Evolutionary conservation across 73 alveolate species (phyloP).

Genomic region (Paramecium bursaria): DNA sequence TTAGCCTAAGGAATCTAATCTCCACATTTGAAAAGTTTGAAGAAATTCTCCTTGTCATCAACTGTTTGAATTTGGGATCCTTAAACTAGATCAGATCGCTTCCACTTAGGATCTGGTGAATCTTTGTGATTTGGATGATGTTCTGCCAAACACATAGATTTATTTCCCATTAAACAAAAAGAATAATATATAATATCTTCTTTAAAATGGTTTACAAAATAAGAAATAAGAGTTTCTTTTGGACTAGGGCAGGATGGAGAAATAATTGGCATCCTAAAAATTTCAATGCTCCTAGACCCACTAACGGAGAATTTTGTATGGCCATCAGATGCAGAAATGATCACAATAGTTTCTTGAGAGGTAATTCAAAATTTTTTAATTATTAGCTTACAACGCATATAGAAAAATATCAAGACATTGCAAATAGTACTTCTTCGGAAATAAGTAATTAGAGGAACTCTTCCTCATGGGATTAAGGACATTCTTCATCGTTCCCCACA

Average conservation of each 20-base stretch:
- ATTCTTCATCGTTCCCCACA: slow-evolving; percentile 67
- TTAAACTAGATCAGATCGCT: too few species aligned
- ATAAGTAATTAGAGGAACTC: slow-evolving; percentile 68
- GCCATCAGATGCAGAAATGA: slow-evolving; percentile 71
- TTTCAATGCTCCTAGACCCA: slow-evolving; percentile 73
- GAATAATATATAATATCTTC: neutral
- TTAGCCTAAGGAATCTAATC: neutral
- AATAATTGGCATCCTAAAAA: slow-evolving; percentile 73
- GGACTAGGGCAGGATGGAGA: slow-evolving; percentile 76
- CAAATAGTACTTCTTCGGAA: slow-evolving; percentile 67
- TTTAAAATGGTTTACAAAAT: slow-evolving; percentile 68
- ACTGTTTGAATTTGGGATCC: too few species aligned
- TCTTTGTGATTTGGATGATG: too few species aligned
- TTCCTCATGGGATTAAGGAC: slow-evolving; percentile 70
- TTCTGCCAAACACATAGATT: too few species aligned
- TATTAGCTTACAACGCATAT: slow-evolving; percentile 58
- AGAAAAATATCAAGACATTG: slow-evolving; percentile 72
- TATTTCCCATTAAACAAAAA: too few species aligned
- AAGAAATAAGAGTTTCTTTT: slow-evolving; percentile 68
- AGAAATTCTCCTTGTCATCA: too few species aligned
- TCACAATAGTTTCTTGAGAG: slow-evolving; percentile 69
- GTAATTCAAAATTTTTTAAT: neutral
- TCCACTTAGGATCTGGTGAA: too few species aligned
- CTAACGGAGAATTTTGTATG: slow-evolving; percentile 65
- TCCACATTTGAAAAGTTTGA: slow-evolving; percentile 12